Evolutionary conservation across 192 early-diverging fungal genomes (phyloP), one percentile per base, ranked within the genome.

Genomic region (Coemansia sp.): DNA sequence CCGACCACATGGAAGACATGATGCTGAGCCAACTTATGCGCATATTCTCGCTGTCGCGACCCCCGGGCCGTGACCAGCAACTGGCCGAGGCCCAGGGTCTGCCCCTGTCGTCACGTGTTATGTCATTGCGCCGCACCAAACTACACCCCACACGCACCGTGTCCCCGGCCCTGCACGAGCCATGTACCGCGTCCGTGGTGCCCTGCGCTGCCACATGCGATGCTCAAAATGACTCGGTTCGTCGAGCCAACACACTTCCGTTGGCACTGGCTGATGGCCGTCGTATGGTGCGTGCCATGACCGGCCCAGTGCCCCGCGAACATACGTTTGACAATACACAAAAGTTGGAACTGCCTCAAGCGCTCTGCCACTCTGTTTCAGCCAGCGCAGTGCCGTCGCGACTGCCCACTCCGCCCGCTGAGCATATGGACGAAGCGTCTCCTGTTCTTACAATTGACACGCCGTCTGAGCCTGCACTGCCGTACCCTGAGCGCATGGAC

Each of bases 401-500:
- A 22, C 17, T 2, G 19, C 17, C 24, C 22, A 8, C 39, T 12
- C 10, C 22, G 23, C 22, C 11, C 0, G 25, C 41, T 25, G 49
- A 63, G 38, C 4, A 17, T 19, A 15, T 10, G 22, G 8, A 17
- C 19, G n/a, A 51, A 51, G 49, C n/a, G 19, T 11, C n/a, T 24
- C 49, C 32, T 8, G 32, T 35, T 8, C 6, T 32, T 35, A 35
- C 32, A 7, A 17, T 51, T 9, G 35, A 37, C 32, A 12, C 35
- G 14, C 61, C 61, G 4, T 19, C 17, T 6, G 19, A 21, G 19
- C 48, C 17, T 49, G 51, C 21, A 2, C 55, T 81, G 39, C 79
- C 79, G 2, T 81, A 81, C 38, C 6, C 43, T 1, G 79, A 81
- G 48, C 79, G 79, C 55, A 81, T 81, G 79, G 79, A 81, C 63